Base-by-base conservation (phyloP, 257 asterid genomes). In the Rehmannia glutinosa region DNA sequence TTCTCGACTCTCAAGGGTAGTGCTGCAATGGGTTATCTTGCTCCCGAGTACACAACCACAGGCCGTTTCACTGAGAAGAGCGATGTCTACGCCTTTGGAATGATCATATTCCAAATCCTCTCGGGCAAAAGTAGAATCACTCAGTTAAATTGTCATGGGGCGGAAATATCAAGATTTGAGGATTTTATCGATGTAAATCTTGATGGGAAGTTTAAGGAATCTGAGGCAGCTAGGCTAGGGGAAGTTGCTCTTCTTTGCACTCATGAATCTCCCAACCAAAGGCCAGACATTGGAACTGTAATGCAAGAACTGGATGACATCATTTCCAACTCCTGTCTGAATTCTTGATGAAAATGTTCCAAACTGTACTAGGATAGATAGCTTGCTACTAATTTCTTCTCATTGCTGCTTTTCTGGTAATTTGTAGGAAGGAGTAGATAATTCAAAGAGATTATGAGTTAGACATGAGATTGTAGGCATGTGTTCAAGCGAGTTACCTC, bases 11-110 rank as follows among this genome's bases (percentile, higher is more conserved):
- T 92, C 55, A 92, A 92, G 80, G 84, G 88, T 13, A 90, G 95
- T 67, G 98, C 98, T 19, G 98, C 98, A 20, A 87, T 90, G 96
- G 98, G 98, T 5, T 92, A 92, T 56, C 82, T 92, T 41, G 98
- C 98, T 41, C 98, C 98, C 0, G 4, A 92, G 64, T 92, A 92
- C 77, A 84, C 98, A 1, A 87, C 87, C 61, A 92, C 98, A 0
- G 98, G 98, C 6, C 74, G 90, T 10, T 90, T 91, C 84, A 92
- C 96, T 1, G 95, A 90, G 23, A 90, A 92, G 83, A 90, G 98
- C 23, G 98, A 92, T 15, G 64, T 92, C 0, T 92, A 90, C 23
- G 97, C 98, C 13, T 92, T 92, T 58, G 98, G 98, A 13, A 87
- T 86, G 97, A 87, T 92, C 74, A 84, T 92, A 36, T 83, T 92